These are phyloP conservation scores for Breynia disticha DNA, from an alignment of 441 rosid genomes.

Conservation along the genomic window DNA sequence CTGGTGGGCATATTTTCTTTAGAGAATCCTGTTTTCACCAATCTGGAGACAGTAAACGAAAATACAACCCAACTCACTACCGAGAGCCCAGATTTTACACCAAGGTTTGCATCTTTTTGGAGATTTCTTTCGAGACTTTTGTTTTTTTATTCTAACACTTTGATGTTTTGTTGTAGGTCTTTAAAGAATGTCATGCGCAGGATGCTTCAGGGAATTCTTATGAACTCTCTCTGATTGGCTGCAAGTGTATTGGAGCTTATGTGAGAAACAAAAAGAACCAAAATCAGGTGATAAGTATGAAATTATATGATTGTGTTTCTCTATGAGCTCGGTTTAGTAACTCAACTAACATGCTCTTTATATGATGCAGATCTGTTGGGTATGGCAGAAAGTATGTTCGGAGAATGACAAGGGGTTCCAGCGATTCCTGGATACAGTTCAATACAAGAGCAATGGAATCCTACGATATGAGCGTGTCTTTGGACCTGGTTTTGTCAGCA, in stretches of 20 bases:
- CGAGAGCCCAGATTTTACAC: conserved; percentile 94
- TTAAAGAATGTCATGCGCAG: conserved; percentile 55
- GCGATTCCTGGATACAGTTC: conserved; percentile 88
- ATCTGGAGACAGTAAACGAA: conserved; percentile 76
- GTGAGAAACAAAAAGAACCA: conserved; percentile 90
- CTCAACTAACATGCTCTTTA: conserved; percentile 12
- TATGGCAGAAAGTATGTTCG: conserved; percentile 75
- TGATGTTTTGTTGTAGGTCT: conserved; percentile 36
- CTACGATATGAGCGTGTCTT: conserved; percentile 87
- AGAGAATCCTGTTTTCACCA: conserved; percentile 95
- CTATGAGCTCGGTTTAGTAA: conserved; percentile 8
- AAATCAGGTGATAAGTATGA: conserved; percentile 54
- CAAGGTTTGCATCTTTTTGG: conserved; percentile 36
- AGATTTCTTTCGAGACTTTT: not conserved
- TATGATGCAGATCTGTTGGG: conserved; percentile 82
- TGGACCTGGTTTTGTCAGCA: conserved; percentile 92
- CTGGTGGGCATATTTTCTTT: conserved; percentile 84
- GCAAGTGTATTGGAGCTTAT: conserved; percentile 97
- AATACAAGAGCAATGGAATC: conserved; percentile 76
- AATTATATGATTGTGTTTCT: conserved; percentile 4
- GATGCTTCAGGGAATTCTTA: conserved; percentile 56
- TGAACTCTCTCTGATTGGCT: conserved; percentile 74
- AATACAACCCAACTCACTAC: conserved; percentile 79
- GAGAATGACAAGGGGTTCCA: conserved; percentile 85
- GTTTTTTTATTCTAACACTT: not conserved